Evolutionary conservation across 192 early-diverging fungal species (phyloP).

Genomic region (Piromyces sp.): DNA sequence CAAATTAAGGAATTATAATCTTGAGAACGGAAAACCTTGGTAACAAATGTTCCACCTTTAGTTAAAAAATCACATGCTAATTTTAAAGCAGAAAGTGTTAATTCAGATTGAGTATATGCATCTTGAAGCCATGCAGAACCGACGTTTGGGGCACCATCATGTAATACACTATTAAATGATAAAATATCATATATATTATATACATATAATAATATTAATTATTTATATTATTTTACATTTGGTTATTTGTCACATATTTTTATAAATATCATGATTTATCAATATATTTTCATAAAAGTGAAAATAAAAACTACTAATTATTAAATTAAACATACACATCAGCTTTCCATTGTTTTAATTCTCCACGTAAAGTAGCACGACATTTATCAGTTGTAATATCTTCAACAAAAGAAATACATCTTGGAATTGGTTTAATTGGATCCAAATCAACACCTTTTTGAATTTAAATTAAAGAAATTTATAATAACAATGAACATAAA

Average conservation of each 20-base stretch:
- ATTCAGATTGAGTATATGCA: conserved; percentile 87
- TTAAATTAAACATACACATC: conserved; percentile 52
- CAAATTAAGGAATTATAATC: conserved; percentile 98
- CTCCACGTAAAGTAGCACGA: conserved; percentile 58
- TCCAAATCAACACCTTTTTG: conserved; percentile 66
- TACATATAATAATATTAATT: too few species aligned
- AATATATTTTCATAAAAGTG: too few species aligned
- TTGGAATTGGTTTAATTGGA: conserved; percentile 88
- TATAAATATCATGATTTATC: too few species aligned
- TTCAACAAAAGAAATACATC: conserved; percentile 84
- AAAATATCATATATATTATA: too few species aligned
- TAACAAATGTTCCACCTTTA: conserved; percentile 87
- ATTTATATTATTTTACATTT: too few species aligned
- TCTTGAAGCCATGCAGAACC: conserved; percentile 91
- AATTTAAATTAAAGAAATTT: too few species aligned
- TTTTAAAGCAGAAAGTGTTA: conserved; percentile 79
- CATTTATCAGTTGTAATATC: conserved; percentile 95
- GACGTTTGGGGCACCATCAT: conserved; percentile 98
- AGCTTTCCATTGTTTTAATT: conserved; percentile 95
- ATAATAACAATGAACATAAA: too few species aligned
- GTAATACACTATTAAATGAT: conserved; percentile 53
- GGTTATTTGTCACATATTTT: too few species aligned
- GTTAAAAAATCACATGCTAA: conserved; percentile 82
- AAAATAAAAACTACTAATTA: too few species aligned
- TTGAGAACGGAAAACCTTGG: conserved; percentile 96